Evolutionary conservation across 108 stramenopile species (phyloP).

Genomic region (Fragilaria crotonensis): DNA sequence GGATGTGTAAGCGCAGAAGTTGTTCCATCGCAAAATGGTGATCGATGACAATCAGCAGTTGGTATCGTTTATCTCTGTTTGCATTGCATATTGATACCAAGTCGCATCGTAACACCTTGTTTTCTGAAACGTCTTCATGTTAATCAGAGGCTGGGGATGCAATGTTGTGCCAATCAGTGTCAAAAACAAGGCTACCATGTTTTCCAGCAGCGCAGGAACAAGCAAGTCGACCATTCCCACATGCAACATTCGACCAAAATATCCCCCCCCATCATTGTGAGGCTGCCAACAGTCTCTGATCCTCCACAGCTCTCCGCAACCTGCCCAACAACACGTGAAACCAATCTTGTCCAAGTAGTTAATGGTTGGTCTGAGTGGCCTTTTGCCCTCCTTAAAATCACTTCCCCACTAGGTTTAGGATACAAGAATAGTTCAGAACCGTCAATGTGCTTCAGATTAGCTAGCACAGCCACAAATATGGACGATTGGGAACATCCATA

Average conservation of each 20-base stretch:
- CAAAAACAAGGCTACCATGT: slow-evolving; percentile 48
- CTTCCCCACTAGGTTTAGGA: not conserved
- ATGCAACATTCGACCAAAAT: slow-evolving; percentile 66
- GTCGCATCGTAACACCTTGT: not conserved
- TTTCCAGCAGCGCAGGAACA: slow-evolving; percentile 20
- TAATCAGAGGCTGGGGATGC: not conserved
- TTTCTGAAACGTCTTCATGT: not conserved
- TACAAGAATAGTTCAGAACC: too few species aligned
- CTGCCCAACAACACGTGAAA: slow-evolving; percentile 48
- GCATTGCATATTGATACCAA: not conserved
- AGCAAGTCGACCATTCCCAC: slow-evolving; percentile 40
- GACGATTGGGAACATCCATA: too few species aligned
- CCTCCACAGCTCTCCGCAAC: slow-evolving; percentile 28
- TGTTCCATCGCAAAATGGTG: not conserved
- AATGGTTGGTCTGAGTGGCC: slow-evolving; percentile 8
- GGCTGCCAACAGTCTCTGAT: slow-evolving; percentile 37
- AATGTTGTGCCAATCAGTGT: not conserved
- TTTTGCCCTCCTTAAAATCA: not conserved
- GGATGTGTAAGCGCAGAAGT: not conserved
- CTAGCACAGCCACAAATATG: too few species aligned
- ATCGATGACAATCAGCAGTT: not conserved
- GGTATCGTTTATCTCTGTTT: not conserved
- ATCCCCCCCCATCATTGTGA: slow-evolving; percentile 12
- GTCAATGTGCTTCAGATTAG: too few species aligned
- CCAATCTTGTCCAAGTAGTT: slow-evolving; percentile 7